A percentile compares a stretch with the other conserved stretches of the same genome.
These are phyloP conservation scores for Penicillium riverlandense DNA, from an alignment of 495 filamentous ascomycete species.

Conservation along the genomic window DNA sequence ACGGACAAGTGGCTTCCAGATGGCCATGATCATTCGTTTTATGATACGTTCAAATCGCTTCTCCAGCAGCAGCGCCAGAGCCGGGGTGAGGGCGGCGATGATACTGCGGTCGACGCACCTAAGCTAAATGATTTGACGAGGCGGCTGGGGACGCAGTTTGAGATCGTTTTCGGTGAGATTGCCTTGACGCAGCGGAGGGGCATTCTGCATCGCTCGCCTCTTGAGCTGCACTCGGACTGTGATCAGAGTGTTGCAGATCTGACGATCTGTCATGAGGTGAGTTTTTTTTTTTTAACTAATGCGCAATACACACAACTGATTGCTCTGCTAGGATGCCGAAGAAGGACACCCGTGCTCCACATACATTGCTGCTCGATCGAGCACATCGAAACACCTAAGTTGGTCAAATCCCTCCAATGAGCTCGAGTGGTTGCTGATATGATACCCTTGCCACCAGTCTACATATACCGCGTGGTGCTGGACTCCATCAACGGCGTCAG, in stretches of 20 bases:
- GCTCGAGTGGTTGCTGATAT: neutral
- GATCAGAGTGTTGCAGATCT: constrained; percentile 29
- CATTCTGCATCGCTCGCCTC: constrained; percentile 44
- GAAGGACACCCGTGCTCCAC: constrained; percentile 23
- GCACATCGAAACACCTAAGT: constrained; percentile 28
- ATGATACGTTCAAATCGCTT: constrained; percentile 37
- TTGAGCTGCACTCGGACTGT: constrained; percentile 37
- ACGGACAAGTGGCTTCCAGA: constrained; percentile 33
- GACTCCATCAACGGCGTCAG: constrained; percentile 49
- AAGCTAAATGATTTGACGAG: constrained; percentile 46
- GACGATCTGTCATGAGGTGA: constrained; percentile 31
- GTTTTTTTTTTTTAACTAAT: neutral
- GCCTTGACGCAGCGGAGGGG: constrained; percentile 51
- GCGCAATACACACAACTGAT: neutral
- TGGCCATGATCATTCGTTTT: constrained; percentile 38
- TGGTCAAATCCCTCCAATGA: neutral
- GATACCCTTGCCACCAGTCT: constrained; percentile 24
- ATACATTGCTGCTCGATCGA: constrained; percentile 29
- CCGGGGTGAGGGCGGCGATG: constrained; percentile 13
- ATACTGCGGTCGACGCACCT: constrained; percentile 30
- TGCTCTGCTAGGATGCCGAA: constrained; percentile 11
- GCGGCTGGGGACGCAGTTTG: constrained; percentile 45
- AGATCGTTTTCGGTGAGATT: constrained; percentile 49
- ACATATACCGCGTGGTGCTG: constrained; percentile 42
- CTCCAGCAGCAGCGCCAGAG: constrained; percentile 24